Conservation (phyloP, 257 asterid genomes). For the Nicotiana undulata region DNA sequence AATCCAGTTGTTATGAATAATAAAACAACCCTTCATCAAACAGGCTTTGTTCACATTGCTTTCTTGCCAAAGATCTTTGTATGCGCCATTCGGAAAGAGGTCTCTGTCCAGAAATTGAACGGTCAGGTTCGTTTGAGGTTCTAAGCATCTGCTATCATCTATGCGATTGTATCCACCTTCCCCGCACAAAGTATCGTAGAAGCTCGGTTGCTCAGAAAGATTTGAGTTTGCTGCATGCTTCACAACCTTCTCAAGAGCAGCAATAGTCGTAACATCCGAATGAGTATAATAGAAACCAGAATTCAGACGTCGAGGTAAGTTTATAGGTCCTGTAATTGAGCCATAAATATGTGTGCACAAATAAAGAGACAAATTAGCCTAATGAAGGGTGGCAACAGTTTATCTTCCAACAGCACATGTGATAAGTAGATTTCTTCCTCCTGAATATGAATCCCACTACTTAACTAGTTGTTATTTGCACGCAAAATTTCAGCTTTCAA, state of each 20-base stretch:
- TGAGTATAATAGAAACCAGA: conserved; percentile 85
- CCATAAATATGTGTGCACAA: background rate
- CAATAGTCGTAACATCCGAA: conserved; percentile 57
- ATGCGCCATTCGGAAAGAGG: conserved; percentile 88
- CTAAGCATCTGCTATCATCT: conserved; percentile 62
- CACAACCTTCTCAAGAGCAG: conserved; percentile 77
- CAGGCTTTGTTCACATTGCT: conserved; percentile 48
- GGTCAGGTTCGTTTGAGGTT: conserved; percentile 56
- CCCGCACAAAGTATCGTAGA: conserved; percentile 80
- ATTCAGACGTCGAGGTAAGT: conserved; percentile 88
- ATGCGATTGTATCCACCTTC: conserved; percentile 61
- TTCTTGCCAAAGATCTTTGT: conserved; percentile 58
- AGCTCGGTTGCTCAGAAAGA: conserved; percentile 92
- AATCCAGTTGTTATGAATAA: conserved; percentile 84
- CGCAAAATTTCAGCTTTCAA: background rate
- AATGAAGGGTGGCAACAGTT: background rate
- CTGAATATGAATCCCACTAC: background rate
- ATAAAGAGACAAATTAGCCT: background rate
- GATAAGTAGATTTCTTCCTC: conserved; percentile 4
- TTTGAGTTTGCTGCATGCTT: conserved; percentile 64
- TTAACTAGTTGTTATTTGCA: background rate
- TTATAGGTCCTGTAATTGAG: conserved; percentile 65
- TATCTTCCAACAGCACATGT: background rate
- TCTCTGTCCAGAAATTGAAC: conserved; percentile 71
- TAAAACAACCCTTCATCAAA: conserved; percentile 39